Base-by-base conservation (phyloP, 2,329 filamentous ascomycete species). In the Colletotrichum phormii region DNA sequence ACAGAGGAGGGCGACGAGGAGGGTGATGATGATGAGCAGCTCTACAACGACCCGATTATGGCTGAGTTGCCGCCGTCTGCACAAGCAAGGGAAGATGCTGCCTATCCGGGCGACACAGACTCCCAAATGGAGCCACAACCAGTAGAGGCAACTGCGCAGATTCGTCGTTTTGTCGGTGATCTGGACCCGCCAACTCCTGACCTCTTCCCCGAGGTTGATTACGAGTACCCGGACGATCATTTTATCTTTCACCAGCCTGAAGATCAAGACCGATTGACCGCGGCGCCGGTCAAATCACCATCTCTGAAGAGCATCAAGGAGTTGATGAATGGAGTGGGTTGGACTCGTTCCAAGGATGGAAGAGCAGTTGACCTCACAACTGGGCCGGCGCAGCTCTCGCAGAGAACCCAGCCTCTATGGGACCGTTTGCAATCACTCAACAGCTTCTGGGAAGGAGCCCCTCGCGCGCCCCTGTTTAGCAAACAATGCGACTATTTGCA, bases 21-120 rank as follows among this genome's bases (percentile, higher is more conserved):
- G 2, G 57, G 13, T 12, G 33, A 51, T 12, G 54, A n/a, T 5
- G 54, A 58, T 31, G 61, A 42, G 24, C 53, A 31, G 5, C 24
- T 68, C 7, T 72, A 72, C 59, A 54, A 72, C 26, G 70, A 72
- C 15, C 70, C 70, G 8, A 72, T 65, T 7, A 4, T 68, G 1
- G 9, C 53, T n/a, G 70, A 60, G 24, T 9, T 55, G 37, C 62
- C 62, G 9, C 49, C 64, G 2, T 67, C 55, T 18, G 65, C 31
- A 13, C 58, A 51, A 29, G 15, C n/a, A 3, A 29, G 53, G 9
- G 55, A 35, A 6, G n/a, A 18, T 3, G 55, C 35, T 15, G 2
- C 59, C 3, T 11, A 15, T 5, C 24, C 29, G n/a, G 54, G 53
- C 13, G 65, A 53, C 13, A 58, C 15, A 22, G 29, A 55, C 15